Conservation (phyloP, 371 early-diverging fungal genomes). For the Mortierella sp. region DNA sequence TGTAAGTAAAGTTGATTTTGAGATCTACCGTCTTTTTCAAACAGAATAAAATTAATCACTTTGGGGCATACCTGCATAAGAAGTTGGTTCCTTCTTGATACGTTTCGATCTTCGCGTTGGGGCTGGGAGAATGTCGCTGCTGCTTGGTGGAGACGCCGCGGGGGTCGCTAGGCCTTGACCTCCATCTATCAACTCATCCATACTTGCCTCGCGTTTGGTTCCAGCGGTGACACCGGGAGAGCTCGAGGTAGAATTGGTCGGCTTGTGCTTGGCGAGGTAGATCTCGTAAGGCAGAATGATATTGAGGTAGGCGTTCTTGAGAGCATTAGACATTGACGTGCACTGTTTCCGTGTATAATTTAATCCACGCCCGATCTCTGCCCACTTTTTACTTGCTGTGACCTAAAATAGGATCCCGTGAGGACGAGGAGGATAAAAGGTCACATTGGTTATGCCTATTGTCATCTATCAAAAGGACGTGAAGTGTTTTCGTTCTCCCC, state of each 20-base stretch:
- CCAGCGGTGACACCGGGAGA: conserved; percentile 17
- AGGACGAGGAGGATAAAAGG: conserved; percentile 3
- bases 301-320: conserved; percentile 82
- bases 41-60: not conserved
- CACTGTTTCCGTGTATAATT: conserved; percentile 84
- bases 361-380: conserved; percentile 85
- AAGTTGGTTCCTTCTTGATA: conserved; percentile 48
- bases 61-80: conserved; percentile 30
- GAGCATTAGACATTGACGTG: conserved; percentile 86
- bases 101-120: conserved; percentile 48
- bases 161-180: conserved; percentile 35
- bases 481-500: conserved; percentile 13
- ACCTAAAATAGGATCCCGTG: conserved; percentile 63
- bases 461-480: not conserved
- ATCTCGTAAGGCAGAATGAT: conserved; percentile 91
- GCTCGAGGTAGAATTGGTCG: conserved; percentile 23
- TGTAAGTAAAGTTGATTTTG: not conserved
- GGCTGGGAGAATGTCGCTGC: conserved; percentile 12
- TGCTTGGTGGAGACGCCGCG: conserved; percentile 40
- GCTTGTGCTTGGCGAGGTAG: conserved; percentile 71
- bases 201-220: conserved; percentile 46
- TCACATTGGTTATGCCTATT: conserved; percentile 7
- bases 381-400: conserved; percentile 89
- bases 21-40: not conserved
- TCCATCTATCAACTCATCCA: conserved; percentile 15